These are phyloP conservation scores for Pseudogymnoascus pannorum DNA, from an alignment of 2,329 filamentous ascomycete genomes.

Conservation along the genomic window DNA sequence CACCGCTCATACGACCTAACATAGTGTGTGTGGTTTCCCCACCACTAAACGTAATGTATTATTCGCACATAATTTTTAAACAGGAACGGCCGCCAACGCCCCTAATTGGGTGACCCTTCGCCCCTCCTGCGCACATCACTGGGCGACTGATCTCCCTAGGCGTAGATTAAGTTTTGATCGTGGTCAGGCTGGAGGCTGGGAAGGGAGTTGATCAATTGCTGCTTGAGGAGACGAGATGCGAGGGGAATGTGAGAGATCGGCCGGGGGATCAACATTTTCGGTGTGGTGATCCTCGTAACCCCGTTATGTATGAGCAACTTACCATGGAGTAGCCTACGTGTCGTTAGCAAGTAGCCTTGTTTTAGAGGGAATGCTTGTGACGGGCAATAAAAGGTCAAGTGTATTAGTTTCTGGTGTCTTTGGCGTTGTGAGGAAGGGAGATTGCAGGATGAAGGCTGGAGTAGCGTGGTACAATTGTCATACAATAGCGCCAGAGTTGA, in stretches of 20 bases:
- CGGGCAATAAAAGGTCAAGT: not conserved
- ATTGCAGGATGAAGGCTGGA: not conserved
- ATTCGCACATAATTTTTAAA: too few species aligned
- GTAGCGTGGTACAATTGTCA: not conserved
- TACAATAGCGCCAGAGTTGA: not conserved
- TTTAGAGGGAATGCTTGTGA: not conserved
- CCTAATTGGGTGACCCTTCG: not conserved
- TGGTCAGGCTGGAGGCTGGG: not conserved
- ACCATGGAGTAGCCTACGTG: not conserved
- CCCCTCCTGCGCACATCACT: not conserved
- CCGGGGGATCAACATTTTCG: constrained; percentile 1
- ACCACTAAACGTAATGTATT: not conserved
- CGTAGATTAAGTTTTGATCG: constrained; percentile 6
- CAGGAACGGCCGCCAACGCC: not conserved
- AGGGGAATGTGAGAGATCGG: not conserved
- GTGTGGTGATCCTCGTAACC: not conserved
- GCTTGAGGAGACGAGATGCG: not conserved
- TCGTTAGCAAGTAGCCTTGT: not conserved
- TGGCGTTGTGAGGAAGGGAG: not conserved
- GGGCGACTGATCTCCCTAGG: not conserved
- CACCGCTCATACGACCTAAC: too few species aligned
- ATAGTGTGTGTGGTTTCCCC: not conserved
- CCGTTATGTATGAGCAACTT: not conserved
- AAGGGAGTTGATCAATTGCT: constrained; percentile 3
- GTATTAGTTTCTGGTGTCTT: not conserved